Evolutionary conservation across 129 eudicot genomes (phyloP).

Genomic region (Pittosporum tobira): DNA sequence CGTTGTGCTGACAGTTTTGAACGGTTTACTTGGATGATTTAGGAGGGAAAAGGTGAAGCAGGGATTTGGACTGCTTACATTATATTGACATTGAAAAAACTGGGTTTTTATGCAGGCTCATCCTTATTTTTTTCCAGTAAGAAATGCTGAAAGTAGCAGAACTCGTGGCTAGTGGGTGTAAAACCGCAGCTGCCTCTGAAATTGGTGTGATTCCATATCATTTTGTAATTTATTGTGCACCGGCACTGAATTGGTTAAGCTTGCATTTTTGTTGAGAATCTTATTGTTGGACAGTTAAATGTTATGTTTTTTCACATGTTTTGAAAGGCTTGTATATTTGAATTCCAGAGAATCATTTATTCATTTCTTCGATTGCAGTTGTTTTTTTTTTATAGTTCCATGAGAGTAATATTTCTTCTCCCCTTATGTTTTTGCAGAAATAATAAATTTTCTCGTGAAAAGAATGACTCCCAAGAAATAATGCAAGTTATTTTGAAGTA

Average conservation of each 20-base stretch:
- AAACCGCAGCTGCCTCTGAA: neutral
- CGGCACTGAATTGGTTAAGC: neutral
- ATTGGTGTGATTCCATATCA: neutral
- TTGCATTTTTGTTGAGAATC: neutral
- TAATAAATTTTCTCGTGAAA: too few species aligned
- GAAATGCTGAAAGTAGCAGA: constrained; percentile 87
- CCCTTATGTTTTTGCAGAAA: too few species aligned
- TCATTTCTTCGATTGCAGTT: too few species aligned
- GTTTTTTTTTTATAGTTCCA: too few species aligned
- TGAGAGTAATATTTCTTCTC: too few species aligned
- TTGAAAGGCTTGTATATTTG: too few species aligned
- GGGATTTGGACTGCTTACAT: neutral
- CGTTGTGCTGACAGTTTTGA: neutral
- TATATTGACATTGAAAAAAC: neutral
- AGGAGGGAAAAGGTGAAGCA: neutral
- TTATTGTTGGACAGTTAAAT: neutral
- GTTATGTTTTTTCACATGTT: too few species aligned
- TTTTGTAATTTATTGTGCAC: constrained; percentile 2
- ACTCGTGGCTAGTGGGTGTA: constrained; percentile 42
- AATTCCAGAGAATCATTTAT: too few species aligned
- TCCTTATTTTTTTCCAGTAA: constrained; percentile 70
- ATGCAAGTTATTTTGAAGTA: too few species aligned
- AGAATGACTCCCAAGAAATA: too few species aligned
- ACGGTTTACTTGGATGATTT: too few species aligned
- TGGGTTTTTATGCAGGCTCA: constrained; percentile 49